Conservation (phyloP, 2,329 filamentous ascomycete genomes). For the Alternaria metachromatica region DNA sequence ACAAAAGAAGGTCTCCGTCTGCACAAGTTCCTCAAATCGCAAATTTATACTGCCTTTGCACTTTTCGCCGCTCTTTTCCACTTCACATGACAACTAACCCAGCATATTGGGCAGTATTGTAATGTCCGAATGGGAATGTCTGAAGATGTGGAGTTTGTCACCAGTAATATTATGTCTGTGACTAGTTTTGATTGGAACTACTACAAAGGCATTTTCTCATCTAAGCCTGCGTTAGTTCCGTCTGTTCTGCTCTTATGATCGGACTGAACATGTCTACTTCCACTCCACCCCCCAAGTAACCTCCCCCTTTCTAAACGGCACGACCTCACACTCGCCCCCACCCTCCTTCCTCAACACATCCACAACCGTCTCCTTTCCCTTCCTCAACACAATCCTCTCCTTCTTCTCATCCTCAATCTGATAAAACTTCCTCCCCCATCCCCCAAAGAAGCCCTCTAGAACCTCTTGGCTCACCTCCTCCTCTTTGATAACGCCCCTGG, state of each 20-base stretch:
- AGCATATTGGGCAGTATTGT: neutral
- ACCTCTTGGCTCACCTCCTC: slow-evolving; percentile 62
- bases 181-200: too few relatives aligned
- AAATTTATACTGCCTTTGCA: neutral
- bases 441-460: slow-evolving; percentile 64
- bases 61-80: neutral
- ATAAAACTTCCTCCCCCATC: slow-evolving; percentile 66
- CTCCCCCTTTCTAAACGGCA: slow-evolving; percentile 70
- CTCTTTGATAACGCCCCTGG: slow-evolving; percentile 60
- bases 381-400: slow-evolving; percentile 64
- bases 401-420: slow-evolving; percentile 53
- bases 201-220: too few relatives aligned
- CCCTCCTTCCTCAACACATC: slow-evolving; percentile 61
- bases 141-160: neutral
- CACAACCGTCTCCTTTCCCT: slow-evolving; percentile 61
- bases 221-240: too few relatives aligned
- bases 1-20: neutral
- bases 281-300: slow-evolving; percentile 61
- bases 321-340: slow-evolving; percentile 62
- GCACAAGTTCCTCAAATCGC: neutral
- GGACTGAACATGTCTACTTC: too few relatives aligned
- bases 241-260: too few relatives aligned
- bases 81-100: neutral
- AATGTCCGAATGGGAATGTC: neutral
- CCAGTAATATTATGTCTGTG: neutral